These are phyloP conservation scores for Cruciata laevipes DNA, from an alignment of 257 asterid species.

Conservation along the genomic window DNA sequence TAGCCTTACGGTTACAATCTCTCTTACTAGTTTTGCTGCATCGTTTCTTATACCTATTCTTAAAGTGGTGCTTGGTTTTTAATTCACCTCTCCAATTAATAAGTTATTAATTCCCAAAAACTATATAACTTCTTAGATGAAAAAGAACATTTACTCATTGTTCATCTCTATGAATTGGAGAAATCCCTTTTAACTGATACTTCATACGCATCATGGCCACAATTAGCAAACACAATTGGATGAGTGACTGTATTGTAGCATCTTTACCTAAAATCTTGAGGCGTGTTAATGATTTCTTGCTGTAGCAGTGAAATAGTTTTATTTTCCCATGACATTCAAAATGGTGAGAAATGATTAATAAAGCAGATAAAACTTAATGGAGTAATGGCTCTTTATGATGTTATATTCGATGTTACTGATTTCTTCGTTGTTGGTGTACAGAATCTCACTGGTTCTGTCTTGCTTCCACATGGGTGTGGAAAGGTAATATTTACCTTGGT, in stretches of 20 bases:
- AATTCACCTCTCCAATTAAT: not conserved
- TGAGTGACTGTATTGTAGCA: not conserved
- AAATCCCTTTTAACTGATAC: not conserved
- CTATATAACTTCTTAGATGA: not conserved
- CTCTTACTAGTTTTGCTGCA: not conserved
- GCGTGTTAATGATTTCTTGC: not conserved
- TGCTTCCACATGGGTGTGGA: conserved; percentile 90
- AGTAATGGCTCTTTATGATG: not conserved
- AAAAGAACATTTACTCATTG: not conserved
- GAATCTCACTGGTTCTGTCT: conserved; percentile 73
- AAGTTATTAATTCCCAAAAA: not conserved
- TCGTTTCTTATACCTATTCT: not conserved
- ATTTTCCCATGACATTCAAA: not conserved
- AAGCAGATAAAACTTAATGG: not conserved
- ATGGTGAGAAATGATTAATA: not conserved
- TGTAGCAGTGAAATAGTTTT: not conserved
- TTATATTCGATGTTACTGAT: not conserved
- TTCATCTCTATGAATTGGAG: not conserved
- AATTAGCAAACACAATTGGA: not conserved
- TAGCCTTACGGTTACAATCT: not conserved
- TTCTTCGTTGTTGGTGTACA: conserved; percentile 37
- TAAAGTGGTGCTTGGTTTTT: not conserved
- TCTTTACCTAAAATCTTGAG: not conserved
- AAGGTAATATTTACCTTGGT: conserved; percentile 43
- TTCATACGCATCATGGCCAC: not conserved